A percentile compares a stretch with the other conserved stretches of the same genome.
Conservation (phyloP, 805 yeast species). For the Naumovozyma baii region DNA sequence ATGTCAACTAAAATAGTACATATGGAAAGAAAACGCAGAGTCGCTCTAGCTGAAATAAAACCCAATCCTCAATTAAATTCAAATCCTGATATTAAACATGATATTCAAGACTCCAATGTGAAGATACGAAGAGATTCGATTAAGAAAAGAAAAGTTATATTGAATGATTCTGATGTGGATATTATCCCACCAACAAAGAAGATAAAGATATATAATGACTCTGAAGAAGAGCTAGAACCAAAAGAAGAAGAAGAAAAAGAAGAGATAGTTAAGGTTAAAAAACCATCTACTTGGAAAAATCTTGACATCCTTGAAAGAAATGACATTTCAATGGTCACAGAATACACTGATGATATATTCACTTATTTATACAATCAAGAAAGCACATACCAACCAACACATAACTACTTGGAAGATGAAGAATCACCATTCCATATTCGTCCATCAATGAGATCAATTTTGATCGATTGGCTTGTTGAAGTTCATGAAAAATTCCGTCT, state of each 20-base stretch:
- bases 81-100: neutral
- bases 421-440: constrained; percentile 52
- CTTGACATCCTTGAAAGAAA: constrained; percentile 53
- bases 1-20: no score
- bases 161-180: neutral
- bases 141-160: neutral
- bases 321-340: constrained; percentile 80
- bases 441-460: constrained; percentile 75
- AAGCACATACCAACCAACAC: constrained; percentile 53
- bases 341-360: constrained; percentile 80
- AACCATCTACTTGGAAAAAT: constrained; percentile 32
- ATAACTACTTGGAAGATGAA: constrained; percentile 46
- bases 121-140: neutral
- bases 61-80: neutral
- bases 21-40: neutral
- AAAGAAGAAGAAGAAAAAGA: neutral
- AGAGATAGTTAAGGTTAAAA: neutral
- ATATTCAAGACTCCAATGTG: neutral
- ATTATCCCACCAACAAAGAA: neutral
- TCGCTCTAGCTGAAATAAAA: neutral
- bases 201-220: neutral
- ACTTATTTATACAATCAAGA: constrained; percentile 63
- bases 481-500: constrained; percentile 77
- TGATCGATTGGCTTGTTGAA: constrained; percentile 88
- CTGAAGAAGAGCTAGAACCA: neutral